Conservation (phyloP, 345 rosid species). For the Aquilaria malaccensis region DNA sequence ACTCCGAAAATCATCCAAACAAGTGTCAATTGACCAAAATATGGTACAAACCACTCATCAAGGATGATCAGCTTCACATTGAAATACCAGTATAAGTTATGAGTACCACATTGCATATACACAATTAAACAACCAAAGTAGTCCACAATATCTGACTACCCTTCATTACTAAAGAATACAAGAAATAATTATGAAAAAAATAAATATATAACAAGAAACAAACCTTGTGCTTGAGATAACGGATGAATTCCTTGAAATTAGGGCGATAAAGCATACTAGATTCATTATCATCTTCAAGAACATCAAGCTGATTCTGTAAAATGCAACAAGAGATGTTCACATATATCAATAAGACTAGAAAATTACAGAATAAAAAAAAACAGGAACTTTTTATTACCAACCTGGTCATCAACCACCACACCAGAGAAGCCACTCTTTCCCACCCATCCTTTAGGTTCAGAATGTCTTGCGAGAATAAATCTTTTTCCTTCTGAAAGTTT, state of each 20-base stretch:
- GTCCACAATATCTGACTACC: too few species aligned
- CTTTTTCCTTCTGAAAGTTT: conserved; percentile 59
- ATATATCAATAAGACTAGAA: not conserved
- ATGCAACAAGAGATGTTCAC: conserved; percentile 4
- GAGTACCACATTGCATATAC: too few species aligned
- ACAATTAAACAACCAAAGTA: too few species aligned
- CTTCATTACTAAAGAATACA: too few species aligned
- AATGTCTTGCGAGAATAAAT: conserved; percentile 34
- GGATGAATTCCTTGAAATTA: conserved; percentile 72
- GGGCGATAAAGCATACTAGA: conserved; percentile 59
- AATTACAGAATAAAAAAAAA: conserved; percentile 13
- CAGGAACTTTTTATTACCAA: conserved; percentile 21
- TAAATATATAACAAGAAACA: conserved; percentile 12
- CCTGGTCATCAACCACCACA: conserved; percentile 50
- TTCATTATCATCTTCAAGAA: conserved; percentile 29
- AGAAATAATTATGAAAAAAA: too few species aligned
- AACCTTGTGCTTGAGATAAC: conserved; percentile 75
- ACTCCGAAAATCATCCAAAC: too few species aligned
- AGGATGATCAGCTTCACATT: too few species aligned
- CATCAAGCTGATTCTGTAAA: conserved; percentile 52
- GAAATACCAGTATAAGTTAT: too few species aligned
- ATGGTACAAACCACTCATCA: too few species aligned
- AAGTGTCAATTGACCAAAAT: too few species aligned
- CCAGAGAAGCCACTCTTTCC: conserved; percentile 12
- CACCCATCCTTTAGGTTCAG: conserved; percentile 28